These are phyloP conservation scores for Dendrocalamus sinicus DNA, from an alignment of 176 grass and related monocot genomes.

Conservation along the genomic window DNA sequence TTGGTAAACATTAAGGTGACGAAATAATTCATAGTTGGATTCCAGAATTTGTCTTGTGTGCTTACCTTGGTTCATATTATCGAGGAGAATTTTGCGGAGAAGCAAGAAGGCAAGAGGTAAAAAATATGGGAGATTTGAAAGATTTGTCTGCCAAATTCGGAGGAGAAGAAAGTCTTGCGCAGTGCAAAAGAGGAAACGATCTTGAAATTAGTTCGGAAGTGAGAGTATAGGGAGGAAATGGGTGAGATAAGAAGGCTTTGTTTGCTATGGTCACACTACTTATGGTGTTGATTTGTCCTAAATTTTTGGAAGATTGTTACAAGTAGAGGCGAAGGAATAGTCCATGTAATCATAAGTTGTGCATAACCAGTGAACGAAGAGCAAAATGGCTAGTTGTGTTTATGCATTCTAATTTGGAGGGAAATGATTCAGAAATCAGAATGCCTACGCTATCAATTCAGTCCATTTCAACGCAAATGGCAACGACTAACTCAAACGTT, in stretches of 20 bases:
- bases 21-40: slow-evolving; percentile 27
- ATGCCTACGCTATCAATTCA: neutral
- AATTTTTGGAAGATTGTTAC: neutral
- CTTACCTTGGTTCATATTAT: neutral
- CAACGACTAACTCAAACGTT: neutral
- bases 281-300: neutral
- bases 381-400: neutral
- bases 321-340: neutral
- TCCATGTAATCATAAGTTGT: neutral
- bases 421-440: neutral
- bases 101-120: neutral
- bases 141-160: slow-evolving; percentile 12
- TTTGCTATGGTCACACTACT: neutral
- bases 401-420: neutral
- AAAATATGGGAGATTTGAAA: neutral
- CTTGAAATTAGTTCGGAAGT: neutral
- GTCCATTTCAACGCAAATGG: neutral
- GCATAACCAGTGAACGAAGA: neutral
- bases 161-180: neutral
- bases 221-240: neutral
- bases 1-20: neutral
- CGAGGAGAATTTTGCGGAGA: neutral
- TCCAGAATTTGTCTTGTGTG: slow-evolving; percentile 8
- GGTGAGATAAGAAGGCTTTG: neutral
- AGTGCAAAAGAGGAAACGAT: neutral